A percentile compares a stretch with the other conserved stretches of the same genome.
phyloP scores from a whole-genome alignment of 2,329 filamentous ascomycete species.

The Harringtonia lauricola region DNA sequence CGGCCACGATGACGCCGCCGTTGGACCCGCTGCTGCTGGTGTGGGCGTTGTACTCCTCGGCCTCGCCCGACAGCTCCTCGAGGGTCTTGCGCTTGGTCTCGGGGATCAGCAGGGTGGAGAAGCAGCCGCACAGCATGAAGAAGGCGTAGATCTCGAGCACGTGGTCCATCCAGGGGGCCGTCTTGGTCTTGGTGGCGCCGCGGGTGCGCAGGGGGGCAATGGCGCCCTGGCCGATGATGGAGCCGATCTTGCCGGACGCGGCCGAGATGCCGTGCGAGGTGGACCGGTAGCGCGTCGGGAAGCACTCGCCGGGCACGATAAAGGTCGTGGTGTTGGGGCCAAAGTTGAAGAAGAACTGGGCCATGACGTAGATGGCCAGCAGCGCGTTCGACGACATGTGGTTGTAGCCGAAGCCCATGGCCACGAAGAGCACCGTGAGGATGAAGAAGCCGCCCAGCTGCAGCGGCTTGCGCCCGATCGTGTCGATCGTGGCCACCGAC shows the following conservation, averaged over 20 bases:
- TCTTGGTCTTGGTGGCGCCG: constrained; percentile 26
- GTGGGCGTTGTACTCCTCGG: too few species aligned
- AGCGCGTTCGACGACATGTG: constrained; percentile 39
- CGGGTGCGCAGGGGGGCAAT: constrained; percentile 41
- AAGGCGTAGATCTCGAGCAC: constrained; percentile 65
- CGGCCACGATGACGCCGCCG: background rate
- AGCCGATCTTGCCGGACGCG: constrained; percentile 42
- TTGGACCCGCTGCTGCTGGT: background rate
- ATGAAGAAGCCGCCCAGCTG: constrained; percentile 54
- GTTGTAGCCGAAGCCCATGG: constrained; percentile 53
- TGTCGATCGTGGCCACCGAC: constrained; percentile 59
- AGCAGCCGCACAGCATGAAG: constrained; percentile 64
- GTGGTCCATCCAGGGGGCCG: constrained; percentile 60
- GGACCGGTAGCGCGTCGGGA: constrained; percentile 45
- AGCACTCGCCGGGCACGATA: constrained; percentile 44
- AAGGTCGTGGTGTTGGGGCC: constrained; percentile 47
- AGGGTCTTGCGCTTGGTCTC: constrained; percentile 68
- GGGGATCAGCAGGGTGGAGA: constrained; percentile 59
- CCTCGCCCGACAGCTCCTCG: constrained; percentile 40
- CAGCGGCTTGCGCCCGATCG: constrained; percentile 65
- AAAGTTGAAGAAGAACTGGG: constrained; percentile 51
- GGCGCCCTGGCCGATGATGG: constrained; percentile 46
- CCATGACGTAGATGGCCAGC: constrained; percentile 42
- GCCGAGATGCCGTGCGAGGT: constrained; percentile 48
- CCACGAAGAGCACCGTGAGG: constrained; percentile 47